These are phyloP conservation scores for Stygiomarasmius scandens DNA, from an alignment of 1,284 basidiomycete genomes.

Conservation along the genomic window DNA sequence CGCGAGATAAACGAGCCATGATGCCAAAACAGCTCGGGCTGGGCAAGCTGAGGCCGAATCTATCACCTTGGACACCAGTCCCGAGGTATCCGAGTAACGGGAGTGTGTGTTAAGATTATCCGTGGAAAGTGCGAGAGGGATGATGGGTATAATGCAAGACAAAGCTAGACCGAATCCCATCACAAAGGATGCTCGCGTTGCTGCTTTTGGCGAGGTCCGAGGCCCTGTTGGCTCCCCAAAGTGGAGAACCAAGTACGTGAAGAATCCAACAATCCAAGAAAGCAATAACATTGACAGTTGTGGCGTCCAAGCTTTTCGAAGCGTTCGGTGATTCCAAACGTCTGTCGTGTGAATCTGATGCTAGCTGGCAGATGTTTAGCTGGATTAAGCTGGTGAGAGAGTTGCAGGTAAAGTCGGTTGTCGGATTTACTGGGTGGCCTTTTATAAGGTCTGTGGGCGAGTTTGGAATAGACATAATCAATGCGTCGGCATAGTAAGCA, in stretches of 20 bases:
- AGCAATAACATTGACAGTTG: background rate
- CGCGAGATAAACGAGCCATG: background rate
- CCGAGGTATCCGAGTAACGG: background rate
- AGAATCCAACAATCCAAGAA: background rate
- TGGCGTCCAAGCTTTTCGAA: background rate
- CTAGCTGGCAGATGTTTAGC: too few relatives aligned
- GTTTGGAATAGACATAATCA: too few relatives aligned
- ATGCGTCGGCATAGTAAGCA: too few relatives aligned
- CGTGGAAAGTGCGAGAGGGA: too few relatives aligned
- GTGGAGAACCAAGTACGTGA: background rate
- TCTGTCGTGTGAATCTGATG: too few relatives aligned
- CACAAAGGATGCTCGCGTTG: background rate
- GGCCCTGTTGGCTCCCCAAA: background rate
- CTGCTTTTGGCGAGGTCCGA: background rate
- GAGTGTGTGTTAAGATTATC: too few relatives aligned
- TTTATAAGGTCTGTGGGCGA: too few relatives aligned
- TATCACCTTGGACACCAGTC: background rate
- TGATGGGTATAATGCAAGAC: background rate
- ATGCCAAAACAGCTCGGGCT: background rate
- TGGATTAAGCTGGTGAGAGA: too few relatives aligned
- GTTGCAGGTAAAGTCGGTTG: too few relatives aligned
- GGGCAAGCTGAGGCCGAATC: background rate
- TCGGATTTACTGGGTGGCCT: too few relatives aligned
- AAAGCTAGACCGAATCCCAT: background rate
- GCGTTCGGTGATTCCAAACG: too few relatives aligned